phyloP scores from a whole-genome alignment of 2,329 filamentous ascomycete genomes.

The Penicillium janthinellum region DNA sequence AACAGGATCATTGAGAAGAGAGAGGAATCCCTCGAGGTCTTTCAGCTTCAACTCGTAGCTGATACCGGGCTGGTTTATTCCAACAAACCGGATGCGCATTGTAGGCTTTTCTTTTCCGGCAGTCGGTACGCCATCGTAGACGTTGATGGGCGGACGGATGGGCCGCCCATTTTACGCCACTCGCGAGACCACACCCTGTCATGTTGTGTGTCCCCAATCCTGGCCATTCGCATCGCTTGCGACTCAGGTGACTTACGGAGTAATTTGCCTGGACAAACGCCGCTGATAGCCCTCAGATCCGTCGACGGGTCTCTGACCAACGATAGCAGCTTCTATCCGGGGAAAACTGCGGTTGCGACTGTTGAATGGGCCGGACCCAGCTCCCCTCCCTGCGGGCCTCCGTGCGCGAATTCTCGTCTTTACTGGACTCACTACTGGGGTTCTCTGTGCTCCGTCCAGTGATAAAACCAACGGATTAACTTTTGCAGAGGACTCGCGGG shows the following conservation, averaged over 20 bases:
- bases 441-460: constrained; percentile 3
- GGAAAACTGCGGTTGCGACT: constrained; percentile 3
- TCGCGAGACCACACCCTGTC: constrained; percentile 12
- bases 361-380: not conserved
- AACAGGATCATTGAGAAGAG: not conserved
- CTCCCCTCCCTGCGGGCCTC: constrained; percentile 16
- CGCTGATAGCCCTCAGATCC: constrained; percentile 16
- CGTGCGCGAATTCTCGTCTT: constrained; percentile 15
- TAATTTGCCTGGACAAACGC: not conserved
- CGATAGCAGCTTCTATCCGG: constrained; percentile 5
- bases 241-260: not conserved
- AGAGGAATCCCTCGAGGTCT: not conserved
- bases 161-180: constrained; percentile 12
- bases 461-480: constrained; percentile 16
- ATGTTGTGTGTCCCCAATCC: constrained; percentile 8
- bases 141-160: constrained; percentile 7
- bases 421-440: not conserved
- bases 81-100: not conserved
- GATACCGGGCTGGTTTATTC: not conserved
- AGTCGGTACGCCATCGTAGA: not conserved
- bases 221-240: not conserved
- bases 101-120: constrained; percentile 1
- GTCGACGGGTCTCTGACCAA: constrained; percentile 6
- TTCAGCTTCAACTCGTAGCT: constrained; percentile 18
- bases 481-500: constrained; percentile 18